These are phyloP conservation scores for Penicillium sp. DNA, from an alignment of 2,329 filamentous ascomycete species.

Conservation along the genomic window DNA sequence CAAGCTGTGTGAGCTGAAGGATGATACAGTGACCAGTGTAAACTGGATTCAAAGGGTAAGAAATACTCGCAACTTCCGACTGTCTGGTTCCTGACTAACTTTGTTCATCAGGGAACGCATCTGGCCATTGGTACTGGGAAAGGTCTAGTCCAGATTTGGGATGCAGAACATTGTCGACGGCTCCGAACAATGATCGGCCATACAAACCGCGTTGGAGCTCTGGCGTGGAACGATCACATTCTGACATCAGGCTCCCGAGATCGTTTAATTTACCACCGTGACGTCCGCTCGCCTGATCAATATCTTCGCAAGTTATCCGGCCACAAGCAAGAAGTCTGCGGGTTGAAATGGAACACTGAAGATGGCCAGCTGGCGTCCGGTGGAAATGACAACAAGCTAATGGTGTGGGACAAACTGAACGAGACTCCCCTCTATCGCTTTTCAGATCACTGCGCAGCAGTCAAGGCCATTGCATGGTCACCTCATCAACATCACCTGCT, in stretches of 20 bases:
- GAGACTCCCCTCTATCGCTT: conserved; percentile 91
- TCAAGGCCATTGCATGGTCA: conserved; percentile 97
- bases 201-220: conserved; percentile 81
- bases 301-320: conserved; percentile 81
- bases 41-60: conserved; percentile 88
- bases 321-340: conserved; percentile 97
- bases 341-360: conserved; percentile 93
- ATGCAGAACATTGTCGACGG: conserved; percentile 78
- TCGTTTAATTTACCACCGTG: conserved; percentile 87
- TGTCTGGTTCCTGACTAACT: neutral
- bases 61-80: neutral
- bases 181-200: conserved; percentile 96
- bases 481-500: conserved; percentile 90
- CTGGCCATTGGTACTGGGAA: conserved; percentile 92
- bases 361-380: conserved; percentile 92
- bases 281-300: conserved; percentile 88
- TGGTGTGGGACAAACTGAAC: conserved; percentile 97
- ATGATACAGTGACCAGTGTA: conserved; percentile 93
- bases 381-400: conserved; percentile 97
- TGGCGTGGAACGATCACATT: conserved; percentile 98
- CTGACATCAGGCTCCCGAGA: conserved; percentile 92
- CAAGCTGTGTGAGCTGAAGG: conserved; percentile 84
- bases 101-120: conserved; percentile 65
- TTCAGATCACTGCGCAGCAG: conserved; percentile 87
- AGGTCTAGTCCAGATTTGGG: conserved; percentile 95